Evolutionary conservation across 1,139 yeast genomes (phyloP), one percentile per base, ranked within the genome.

Genomic region (Zygosaccharomyces pseudobailii): DNA sequence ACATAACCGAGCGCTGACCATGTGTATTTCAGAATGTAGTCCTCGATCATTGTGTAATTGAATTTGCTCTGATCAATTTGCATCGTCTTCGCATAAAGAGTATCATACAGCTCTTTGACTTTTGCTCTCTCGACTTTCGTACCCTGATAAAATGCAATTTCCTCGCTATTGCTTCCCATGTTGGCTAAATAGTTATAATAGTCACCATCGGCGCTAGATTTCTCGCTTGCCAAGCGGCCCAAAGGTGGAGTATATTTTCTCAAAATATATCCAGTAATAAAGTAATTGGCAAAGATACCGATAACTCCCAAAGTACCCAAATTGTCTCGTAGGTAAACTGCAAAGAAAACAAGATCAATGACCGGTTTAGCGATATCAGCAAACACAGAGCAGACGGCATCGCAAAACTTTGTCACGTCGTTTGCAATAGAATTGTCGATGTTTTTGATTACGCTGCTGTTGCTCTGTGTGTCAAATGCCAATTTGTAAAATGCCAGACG

Each of bases 1-100:
- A 88, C 70, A 63, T 89, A 89, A 8, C 97, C 97, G 71, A 92
- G 76, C 0, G 95, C 96, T 3, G 96, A 88, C 97, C 97, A 90
- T 17, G 94, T 82, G 62, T 87, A 89, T 68, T 89, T 90, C 65
- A 90, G 75, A 42, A 89, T 80, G 62, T 88, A 88, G 64, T 88
- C 95, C 68, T 90, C 97, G 54, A 87, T 69, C 56, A 87, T 74
- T 44, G 84, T 83, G 66, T 88, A 90, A 9, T 75, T 72, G 19
- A 77, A 73, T 57, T 75, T 75, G 47, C 73, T 66, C 33, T 70
- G 65, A 51, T 76, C 71, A 34, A 75, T 71, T 36, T 64, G 63
- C 32, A 71, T 61, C 48, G 74, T 67, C 49, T 75, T 79, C 50
- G 76, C 74, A 58, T 82, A 80, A 52, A 90, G 74, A 36, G 72